Evolutionary conservation across 2,329 filamentous ascomycete species (phyloP).

Genomic region (Colletotrichum sp.): DNA sequence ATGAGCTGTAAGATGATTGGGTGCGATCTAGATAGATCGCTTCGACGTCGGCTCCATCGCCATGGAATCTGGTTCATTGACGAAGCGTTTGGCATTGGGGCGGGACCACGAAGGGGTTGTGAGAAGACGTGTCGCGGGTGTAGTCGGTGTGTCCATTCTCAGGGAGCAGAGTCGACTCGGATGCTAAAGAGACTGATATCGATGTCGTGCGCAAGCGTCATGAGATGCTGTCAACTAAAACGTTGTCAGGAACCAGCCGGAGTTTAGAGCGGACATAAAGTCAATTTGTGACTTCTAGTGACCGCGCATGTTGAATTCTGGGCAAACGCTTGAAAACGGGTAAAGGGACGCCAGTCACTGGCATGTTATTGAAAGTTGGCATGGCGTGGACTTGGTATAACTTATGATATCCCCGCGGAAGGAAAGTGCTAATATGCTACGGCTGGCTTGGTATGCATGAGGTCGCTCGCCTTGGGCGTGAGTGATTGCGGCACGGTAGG

Average conservation of each 20-base stretch:
- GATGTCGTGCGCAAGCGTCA: fast-evolving
- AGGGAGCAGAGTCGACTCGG: not conserved
- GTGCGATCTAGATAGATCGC: not conserved
- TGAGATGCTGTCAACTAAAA: too few species aligned
- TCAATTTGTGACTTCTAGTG: too few species aligned
- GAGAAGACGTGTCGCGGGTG: not conserved
- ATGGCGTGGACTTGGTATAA: not conserved
- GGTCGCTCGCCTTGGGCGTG: not conserved
- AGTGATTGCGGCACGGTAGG: not conserved
- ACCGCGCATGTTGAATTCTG: not conserved
- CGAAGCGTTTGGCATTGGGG: not conserved
- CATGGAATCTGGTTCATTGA: not conserved
- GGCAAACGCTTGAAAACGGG: not conserved
- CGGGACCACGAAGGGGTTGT: not conserved
- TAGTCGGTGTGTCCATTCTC: not conserved
- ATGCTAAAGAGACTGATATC: fast-evolving
- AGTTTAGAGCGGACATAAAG: too few species aligned
- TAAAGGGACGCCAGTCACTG: not conserved
- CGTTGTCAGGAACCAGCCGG: too few species aligned
- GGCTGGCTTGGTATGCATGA: not conserved
- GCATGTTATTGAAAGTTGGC: not conserved
- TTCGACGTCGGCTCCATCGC: not conserved
- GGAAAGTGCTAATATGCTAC: not conserved
- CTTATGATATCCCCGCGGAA: fast-evolving
- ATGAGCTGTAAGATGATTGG: not conserved